These are phyloP conservation scores for Leccinum broughii DNA, from an alignment of 768 basidiomycete species.

Conservation along the genomic window DNA sequence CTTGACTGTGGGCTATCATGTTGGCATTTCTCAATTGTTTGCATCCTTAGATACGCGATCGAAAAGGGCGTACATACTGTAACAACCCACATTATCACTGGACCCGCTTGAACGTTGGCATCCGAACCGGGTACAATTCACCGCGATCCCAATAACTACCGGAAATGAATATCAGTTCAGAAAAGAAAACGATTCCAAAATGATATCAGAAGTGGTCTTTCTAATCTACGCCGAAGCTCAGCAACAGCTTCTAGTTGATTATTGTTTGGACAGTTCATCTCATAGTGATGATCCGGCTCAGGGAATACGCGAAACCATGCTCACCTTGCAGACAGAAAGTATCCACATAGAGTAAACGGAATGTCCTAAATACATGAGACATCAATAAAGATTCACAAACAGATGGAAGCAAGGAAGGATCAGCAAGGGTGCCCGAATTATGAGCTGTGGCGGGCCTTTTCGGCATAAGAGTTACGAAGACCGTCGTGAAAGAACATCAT, in stretches of 20 bases:
- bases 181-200: neutral
- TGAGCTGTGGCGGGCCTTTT: slow-evolving; percentile 96
- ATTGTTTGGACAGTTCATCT: slow-evolving; percentile 39
- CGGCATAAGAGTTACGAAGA: slow-evolving; percentile 84
- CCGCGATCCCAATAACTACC: neutral
- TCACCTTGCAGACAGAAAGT: slow-evolving; percentile 9
- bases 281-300: neutral
- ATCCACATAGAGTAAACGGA: neutral
- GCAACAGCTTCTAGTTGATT: slow-evolving; percentile 92
- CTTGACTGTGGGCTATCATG: neutral
- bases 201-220: slow-evolving; percentile 37
- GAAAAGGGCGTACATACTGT: slow-evolving; percentile 8
- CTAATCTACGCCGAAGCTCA: slow-evolving; percentile 72
- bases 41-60: slow-evolving; percentile 5
- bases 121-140: neutral
- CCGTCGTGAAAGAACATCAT: slow-evolving; percentile 65
- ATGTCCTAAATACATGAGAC: neutral
- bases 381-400: neutral
- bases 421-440: slow-evolving; percentile 76
- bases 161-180: neutral
- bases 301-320: neutral
- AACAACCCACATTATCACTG: neutral
- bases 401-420: slow-evolving; percentile 30
- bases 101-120: neutral
- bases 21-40: slow-evolving; percentile 1